Conservation (phyloP, 192 early-diverging fungal species). For the Borealophlyctis nickersoniae region DNA sequence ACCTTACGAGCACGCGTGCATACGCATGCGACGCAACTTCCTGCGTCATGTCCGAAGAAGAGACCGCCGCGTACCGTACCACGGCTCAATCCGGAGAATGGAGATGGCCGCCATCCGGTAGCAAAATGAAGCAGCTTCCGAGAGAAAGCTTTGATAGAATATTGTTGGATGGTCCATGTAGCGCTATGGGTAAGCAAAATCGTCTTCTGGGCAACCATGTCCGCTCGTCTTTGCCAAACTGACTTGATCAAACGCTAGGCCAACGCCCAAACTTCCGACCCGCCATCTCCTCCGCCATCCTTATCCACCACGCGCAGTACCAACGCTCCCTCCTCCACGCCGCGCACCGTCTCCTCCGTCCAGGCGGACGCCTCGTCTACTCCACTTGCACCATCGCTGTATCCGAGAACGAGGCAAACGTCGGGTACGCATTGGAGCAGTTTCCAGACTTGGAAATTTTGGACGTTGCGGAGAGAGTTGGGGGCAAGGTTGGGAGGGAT, state of each 20-base stretch:
- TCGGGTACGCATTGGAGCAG: conserved; percentile 9
- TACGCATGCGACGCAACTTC: conserved; percentile 15
- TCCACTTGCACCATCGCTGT: conserved; percentile 33
- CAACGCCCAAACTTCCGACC: conserved; percentile 17
- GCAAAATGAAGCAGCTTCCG: conserved; percentile 12
- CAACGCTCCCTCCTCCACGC: conserved; percentile 80
- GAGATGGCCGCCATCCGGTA: conserved; percentile 8
- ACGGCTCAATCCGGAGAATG: neutral
- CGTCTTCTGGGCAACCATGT: too few relatives aligned
- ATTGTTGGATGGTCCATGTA: conserved; percentile 18
- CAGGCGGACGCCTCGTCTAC: conserved; percentile 87
- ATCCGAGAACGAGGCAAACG: conserved; percentile 20
- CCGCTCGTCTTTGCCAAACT: too few relatives aligned
- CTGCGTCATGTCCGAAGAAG: conserved; percentile 19
- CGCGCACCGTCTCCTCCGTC: conserved; percentile 73
- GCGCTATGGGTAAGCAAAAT: conserved; percentile 15
- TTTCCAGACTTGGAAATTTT: conserved; percentile 22
- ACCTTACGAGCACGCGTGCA: neutral
- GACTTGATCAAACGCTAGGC: too few relatives aligned
- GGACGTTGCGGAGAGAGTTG: neutral
- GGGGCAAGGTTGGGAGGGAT: neutral
- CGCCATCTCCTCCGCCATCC: conserved; percentile 1
- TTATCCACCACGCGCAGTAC: conserved; percentile 4
- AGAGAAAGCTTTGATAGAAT: conserved; percentile 19
- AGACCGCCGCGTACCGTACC: conserved; percentile 4